These are phyloP conservation scores for Boletus fagicola DNA, from an alignment of 768 basidiomycete genomes.

Conservation along the genomic window DNA sequence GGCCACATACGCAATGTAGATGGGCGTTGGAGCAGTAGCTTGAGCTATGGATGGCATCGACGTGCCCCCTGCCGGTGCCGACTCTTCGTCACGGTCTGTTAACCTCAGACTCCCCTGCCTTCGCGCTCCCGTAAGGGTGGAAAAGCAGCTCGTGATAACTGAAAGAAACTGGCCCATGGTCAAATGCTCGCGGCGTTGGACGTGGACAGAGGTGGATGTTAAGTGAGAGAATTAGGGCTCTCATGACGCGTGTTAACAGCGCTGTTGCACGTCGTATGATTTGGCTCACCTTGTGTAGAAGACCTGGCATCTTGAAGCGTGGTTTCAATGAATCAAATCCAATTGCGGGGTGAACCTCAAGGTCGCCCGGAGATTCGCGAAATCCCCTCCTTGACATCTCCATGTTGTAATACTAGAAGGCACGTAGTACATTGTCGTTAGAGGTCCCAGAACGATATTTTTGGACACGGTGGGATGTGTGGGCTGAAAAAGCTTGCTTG, in stretches of 20 bases:
- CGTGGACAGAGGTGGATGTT: constrained; percentile 2
- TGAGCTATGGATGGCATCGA: neutral
- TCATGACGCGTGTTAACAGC: constrained; percentile 10
- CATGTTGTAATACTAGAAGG: neutral
- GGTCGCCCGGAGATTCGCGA: neutral
- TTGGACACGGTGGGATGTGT: neutral
- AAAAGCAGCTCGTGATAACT: neutral
- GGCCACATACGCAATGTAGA: constrained; percentile 30
- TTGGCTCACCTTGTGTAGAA: constrained; percentile 1
- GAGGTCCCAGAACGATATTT: neutral
- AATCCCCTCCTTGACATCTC: neutral
- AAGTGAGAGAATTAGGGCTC: neutral
- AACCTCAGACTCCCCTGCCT: constrained; percentile 13
- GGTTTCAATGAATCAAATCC: constrained; percentile 4
- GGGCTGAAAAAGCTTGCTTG: neutral
- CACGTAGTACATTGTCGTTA: neutral
- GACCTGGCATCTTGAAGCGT: constrained; percentile 3
- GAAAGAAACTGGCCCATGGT: constrained; percentile 26
- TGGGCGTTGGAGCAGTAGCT: constrained; percentile 10
- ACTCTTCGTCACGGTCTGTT: constrained; percentile 19
- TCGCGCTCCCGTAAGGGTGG: neutral
- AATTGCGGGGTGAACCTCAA: neutral
- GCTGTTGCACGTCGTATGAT: neutral
- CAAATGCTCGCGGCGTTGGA: constrained; percentile 8
- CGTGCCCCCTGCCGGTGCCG: neutral